phyloP scores from a whole-genome alignment of 129 eudicot genomes.

The Erigeron canadensis region DNA sequence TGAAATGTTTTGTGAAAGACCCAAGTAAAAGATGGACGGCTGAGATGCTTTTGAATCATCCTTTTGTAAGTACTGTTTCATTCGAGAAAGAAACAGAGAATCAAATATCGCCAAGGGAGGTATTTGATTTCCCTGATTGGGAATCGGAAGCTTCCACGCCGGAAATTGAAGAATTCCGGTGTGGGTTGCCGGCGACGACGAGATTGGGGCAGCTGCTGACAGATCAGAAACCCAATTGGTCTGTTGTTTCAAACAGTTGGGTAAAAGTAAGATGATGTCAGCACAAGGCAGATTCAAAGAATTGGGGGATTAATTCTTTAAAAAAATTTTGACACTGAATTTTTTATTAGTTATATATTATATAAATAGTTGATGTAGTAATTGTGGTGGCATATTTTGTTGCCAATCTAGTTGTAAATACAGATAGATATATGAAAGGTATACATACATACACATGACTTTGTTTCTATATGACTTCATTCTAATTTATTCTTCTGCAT shows the following conservation, averaged over 20 bases:
- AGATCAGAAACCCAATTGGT: slow-evolving; percentile 58
- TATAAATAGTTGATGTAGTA: background rate
- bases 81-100: slow-evolving; percentile 15
- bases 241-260: slow-evolving; percentile 50
- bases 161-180: slow-evolving; percentile 20
- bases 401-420: slow-evolving; percentile 34
- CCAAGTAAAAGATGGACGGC: slow-evolving; percentile 93
- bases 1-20: slow-evolving; percentile 63
- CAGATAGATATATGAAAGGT: slow-evolving; percentile 17
- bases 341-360: slow-evolving; percentile 21
- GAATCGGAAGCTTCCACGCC: slow-evolving; percentile 44
- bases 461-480: slow-evolving; percentile 29
- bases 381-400: slow-evolving; percentile 23
- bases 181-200: slow-evolving; percentile 25
- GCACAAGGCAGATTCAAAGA: slow-evolving; percentile 30
- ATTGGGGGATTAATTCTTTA: background rate
- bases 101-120: slow-evolving; percentile 62
- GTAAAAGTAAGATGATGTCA: slow-evolving; percentile 48
- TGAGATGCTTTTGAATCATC: slow-evolving; percentile 79
- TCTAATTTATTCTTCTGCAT: slow-evolving; percentile 13
- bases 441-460: slow-evolving; percentile 31
- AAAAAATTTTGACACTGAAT: slow-evolving; percentile 33
- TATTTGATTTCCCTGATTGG: slow-evolving; percentile 77
- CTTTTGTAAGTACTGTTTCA: slow-evolving; percentile 38
- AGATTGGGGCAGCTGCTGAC: slow-evolving; percentile 48